Evolutionary conservation across 768 basidiomycete species (phyloP), one percentile per base, ranked within the genome.

Genomic region (Candolleomyces aberdarensis): DNA sequence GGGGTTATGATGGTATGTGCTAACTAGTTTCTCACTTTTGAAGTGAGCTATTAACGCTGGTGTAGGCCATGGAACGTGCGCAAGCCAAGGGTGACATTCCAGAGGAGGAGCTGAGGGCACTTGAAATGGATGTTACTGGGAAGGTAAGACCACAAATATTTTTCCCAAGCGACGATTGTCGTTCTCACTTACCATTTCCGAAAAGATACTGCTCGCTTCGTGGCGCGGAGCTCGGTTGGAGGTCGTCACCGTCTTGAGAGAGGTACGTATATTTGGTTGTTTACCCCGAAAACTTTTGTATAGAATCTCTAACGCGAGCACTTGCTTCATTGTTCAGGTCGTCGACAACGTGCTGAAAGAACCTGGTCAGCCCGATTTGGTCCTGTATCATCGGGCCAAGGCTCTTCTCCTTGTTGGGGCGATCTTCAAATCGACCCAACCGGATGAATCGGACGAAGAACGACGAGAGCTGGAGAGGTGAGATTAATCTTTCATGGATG

Each of bases 141-240:
- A 96, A 94, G 79, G 88, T 91, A 62, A 14, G 73, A 46, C 58
- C 36, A 5, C 36, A 36, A 5, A 36, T 5, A 36, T 7, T 36
- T 36, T 36, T 6, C 36, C 36, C 36, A 36, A 36, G 36, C 36
- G 36, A 7, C 11, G 11, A 36, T 36, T 7, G 36, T 8, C 36
- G 11, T 36, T 47, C 26, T 62, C 39, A 31, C 36, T 31, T 14
- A 50, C 46, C 15, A 15, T 11, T 43, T 22, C 53, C 29, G 19
- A 52, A 43, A 62, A 92, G 88, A 94, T 97, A 70, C 84, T 98
- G 76, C 86, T 98, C 31, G 96, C 96, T 6, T 96, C 96, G 26
- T 99, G 97, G 97, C 87, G 95, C 60, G 97, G 96, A 14, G 96
- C 96, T 3, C 86, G 96, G 56, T 86, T 98, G 70, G 97, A 99